phyloP scores from a whole-genome alignment of 345 rosid genomes.

The Salix udensis region DNA sequence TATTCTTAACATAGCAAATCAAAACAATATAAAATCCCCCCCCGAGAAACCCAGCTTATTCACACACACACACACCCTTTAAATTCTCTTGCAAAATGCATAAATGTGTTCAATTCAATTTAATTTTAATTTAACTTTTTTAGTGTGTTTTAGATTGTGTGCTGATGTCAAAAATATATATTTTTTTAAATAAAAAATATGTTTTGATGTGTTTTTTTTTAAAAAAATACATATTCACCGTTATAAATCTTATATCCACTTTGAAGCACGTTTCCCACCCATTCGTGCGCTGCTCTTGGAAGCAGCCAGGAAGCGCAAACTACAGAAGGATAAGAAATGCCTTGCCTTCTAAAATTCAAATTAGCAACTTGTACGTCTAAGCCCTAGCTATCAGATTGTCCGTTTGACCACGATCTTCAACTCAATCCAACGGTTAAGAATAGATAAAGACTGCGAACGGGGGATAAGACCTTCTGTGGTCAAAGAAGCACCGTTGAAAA shows the following conservation, averaged over 20 bases:
- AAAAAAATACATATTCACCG: background rate
- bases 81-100: too few relatives aligned
- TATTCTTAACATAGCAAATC: too few relatives aligned
- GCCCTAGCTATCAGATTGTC: background rate
- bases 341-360: background rate
- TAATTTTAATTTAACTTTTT: too few relatives aligned
- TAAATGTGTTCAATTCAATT: too few relatives aligned
- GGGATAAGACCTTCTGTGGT: conserved; percentile 3
- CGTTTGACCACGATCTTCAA: background rate
- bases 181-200: too few relatives aligned
- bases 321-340: background rate
- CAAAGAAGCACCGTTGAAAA: conserved; percentile 26
- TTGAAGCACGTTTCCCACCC: background rate
- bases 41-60: too few relatives aligned
- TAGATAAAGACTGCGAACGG: background rate
- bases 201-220: too few relatives aligned
- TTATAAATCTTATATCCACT: too few relatives aligned
- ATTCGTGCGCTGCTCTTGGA: background rate
- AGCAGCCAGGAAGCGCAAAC: background rate
- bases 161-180: too few relatives aligned
- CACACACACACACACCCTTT: too few relatives aligned
- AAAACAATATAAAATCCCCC: too few relatives aligned
- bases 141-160: too few relatives aligned
- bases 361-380: background rate
- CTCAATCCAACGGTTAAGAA: conserved; percentile 10